A percentile compares a stretch with the other conserved stretches of the same genome.
Evolutionary conservation across 1,139 yeast species (phyloP).

Genomic region (Geotrichum fermentans): DNA sequence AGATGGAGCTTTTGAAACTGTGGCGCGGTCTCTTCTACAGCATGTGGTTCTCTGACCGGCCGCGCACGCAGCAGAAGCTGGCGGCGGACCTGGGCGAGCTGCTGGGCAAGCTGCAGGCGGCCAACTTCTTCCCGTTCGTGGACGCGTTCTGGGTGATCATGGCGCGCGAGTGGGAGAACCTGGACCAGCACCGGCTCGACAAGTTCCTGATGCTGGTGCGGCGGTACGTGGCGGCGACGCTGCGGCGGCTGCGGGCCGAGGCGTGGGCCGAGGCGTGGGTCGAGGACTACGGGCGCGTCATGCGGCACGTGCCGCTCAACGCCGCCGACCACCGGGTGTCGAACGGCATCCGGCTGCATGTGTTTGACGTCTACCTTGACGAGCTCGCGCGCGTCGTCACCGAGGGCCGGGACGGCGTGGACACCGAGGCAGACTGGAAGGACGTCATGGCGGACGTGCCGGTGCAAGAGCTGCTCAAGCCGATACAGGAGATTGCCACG

Average conservation of each 20-base stretch:
- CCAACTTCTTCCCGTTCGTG: constrained; percentile 49
- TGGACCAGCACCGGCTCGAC: constrained; percentile 76
- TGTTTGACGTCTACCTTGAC: constrained; percentile 77
- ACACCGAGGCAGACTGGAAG: constrained; percentile 24
- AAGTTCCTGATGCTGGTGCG: constrained; percentile 79
- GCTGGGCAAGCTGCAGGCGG: constrained; percentile 42
- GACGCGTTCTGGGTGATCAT: constrained; percentile 81
- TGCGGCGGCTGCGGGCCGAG: constrained; percentile 51
- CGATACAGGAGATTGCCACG: constrained; percentile 52
- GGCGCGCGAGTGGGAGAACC: constrained; percentile 73
- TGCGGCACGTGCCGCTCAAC: constrained; percentile 38
- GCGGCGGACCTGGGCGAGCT: constrained; percentile 70
- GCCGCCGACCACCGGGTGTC: constrained; percentile 47
- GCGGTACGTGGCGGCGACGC: constrained; percentile 62
- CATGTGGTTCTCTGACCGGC: constrained; percentile 96
- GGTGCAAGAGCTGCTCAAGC: constrained; percentile 49
- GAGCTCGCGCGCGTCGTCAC: constrained; percentile 61
- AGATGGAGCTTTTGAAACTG: constrained; percentile 66
- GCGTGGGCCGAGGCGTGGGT: constrained; percentile 56
- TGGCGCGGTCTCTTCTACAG: constrained; percentile 90
- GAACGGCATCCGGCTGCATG: constrained; percentile 76
- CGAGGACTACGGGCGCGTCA: constrained; percentile 43
- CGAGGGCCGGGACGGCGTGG: constrained; percentile 22
- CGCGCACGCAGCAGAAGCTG: constrained; percentile 81
- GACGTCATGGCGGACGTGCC: constrained; percentile 49